Conservation (phyloP, 2,329 filamentous ascomycete species). For the Epichloe sylvatica region DNA sequence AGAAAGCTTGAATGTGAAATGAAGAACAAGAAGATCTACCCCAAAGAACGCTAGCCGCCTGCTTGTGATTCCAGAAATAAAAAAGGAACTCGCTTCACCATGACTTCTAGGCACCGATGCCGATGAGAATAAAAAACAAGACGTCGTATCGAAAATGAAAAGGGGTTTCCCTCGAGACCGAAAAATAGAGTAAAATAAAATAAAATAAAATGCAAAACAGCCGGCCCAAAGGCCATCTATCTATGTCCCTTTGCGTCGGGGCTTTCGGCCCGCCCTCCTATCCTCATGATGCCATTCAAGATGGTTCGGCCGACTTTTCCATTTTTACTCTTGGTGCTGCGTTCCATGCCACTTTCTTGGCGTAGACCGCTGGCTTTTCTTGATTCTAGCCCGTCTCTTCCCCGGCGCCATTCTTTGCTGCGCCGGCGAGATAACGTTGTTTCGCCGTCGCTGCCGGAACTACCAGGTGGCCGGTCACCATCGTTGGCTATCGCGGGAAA, state of each 20-base stretch:
- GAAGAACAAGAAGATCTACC: no score
- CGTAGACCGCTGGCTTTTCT: conserved; percentile 16
- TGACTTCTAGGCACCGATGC: neutral
- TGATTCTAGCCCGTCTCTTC: conserved; percentile 12
- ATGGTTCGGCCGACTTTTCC: conserved; percentile 28
- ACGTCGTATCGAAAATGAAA: neutral
- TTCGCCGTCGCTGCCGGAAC: conserved; percentile 34
- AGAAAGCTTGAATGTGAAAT: no score
- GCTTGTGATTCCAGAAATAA: no score
- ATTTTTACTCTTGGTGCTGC: conserved; percentile 22
- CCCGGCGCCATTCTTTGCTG: conserved; percentile 20
- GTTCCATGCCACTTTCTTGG: conserved; percentile 14
- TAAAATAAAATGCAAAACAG: neutral
- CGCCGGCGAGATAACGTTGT: conserved; percentile 11
- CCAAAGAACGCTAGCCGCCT: no score
- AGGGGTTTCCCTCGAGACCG: neutral
- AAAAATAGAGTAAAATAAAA: no score
- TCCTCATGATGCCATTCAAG: conserved; percentile 31
- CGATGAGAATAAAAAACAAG: no score
- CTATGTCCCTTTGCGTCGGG: conserved; percentile 22
- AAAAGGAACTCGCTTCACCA: neutral
- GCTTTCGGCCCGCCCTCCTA: conserved; percentile 26
- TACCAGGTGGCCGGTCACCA: conserved; percentile 29
- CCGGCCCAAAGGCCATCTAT: conserved; percentile 3
- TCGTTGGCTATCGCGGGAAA: conserved; percentile 15